Evolutionary conservation across 1,284 basidiomycete species (phyloP).

Genomic region (Microbotryum violaceum): DNA sequence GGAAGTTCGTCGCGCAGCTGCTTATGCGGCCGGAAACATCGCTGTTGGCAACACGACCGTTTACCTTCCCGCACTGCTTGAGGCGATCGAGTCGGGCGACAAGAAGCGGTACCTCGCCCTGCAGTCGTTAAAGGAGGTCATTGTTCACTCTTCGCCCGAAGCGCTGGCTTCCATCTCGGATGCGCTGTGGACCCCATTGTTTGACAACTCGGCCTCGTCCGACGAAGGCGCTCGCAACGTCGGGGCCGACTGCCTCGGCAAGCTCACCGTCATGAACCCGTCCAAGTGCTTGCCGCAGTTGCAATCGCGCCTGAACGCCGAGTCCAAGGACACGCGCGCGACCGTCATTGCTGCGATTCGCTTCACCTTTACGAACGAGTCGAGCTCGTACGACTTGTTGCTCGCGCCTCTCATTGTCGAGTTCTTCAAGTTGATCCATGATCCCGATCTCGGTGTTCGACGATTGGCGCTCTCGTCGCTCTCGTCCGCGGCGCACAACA

Average conservation of each 20-base stretch:
- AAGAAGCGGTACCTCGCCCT: conserved; percentile 73
- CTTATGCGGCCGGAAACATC: conserved; percentile 90
- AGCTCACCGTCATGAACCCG: conserved; percentile 84
- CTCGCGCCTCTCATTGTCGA: conserved; percentile 78
- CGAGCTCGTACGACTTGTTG: conserved; percentile 75
- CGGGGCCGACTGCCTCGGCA: conserved; percentile 91
- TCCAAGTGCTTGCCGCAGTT: conserved; percentile 80
- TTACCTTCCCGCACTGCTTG: conserved; percentile 78
- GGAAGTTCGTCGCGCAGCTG: conserved; percentile 75
- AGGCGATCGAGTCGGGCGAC: conserved; percentile 63
- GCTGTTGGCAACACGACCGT: conserved; percentile 79
- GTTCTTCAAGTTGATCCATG: conserved; percentile 79
- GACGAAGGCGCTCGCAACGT: conserved; percentile 91
- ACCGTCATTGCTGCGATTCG: conserved; percentile 84
- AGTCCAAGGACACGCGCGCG: conserved; percentile 62
- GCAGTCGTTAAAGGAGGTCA: conserved; percentile 92
- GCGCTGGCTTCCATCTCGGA: conserved; percentile 80
- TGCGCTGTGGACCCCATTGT: conserved; percentile 79
- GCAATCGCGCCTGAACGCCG: conserved; percentile 60
- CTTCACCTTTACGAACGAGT: conserved; percentile 87
- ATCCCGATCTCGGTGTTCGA: conserved; percentile 75
- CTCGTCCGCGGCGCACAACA: conserved; percentile 89
- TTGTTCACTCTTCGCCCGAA: conserved; percentile 74
- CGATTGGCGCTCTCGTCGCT: conserved; percentile 76
- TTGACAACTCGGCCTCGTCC: conserved; percentile 57